phyloP scores from a whole-genome alignment of 306 rosid genomes.

The Spatholobus suberectus region DNA sequence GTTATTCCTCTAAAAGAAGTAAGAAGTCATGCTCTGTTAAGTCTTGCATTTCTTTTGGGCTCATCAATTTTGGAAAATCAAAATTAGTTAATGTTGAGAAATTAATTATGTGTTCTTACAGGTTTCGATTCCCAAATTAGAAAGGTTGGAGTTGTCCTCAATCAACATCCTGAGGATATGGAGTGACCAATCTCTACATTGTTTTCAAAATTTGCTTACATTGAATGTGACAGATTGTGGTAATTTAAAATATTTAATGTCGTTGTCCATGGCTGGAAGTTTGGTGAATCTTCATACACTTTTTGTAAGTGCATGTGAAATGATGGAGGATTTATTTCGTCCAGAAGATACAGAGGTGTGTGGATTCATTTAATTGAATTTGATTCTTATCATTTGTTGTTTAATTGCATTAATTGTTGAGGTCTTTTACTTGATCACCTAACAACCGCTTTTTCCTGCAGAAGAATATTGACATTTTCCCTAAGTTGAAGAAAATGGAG shows the following conservation, averaged over 20 bases:
- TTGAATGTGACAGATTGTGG: neutral
- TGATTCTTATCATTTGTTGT: neutral
- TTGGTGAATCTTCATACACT: constrained; percentile 33
- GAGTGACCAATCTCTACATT: neutral
- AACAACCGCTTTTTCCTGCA: neutral
- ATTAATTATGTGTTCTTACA: neutral
- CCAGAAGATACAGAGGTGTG: neutral
- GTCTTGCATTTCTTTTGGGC: neutral
- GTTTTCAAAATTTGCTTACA: constrained; percentile 27
- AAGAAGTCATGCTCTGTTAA: neutral
- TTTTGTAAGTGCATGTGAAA: neutral
- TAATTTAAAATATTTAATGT: constrained; percentile 20
- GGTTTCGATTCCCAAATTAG: constrained; percentile 40
- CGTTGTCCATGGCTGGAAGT: constrained; percentile 21
- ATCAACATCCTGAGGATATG: constrained; percentile 9
- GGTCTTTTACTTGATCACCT: neutral
- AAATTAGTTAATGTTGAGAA: neutral
- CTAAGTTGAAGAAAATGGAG: constrained; percentile 19
- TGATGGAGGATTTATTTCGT: constrained; percentile 32
- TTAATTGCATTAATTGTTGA: neutral
- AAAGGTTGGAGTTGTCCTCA: constrained; percentile 34
- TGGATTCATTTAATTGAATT: neutral
- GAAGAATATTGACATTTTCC: constrained; percentile 3
- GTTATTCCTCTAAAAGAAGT: neutral
- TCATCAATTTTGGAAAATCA: neutral